Evolutionary conservation across 495 filamentous ascomycete species (phyloP), one percentile per base, ranked within the genome.

Genomic region (Astrocystis sublimbata): DNA sequence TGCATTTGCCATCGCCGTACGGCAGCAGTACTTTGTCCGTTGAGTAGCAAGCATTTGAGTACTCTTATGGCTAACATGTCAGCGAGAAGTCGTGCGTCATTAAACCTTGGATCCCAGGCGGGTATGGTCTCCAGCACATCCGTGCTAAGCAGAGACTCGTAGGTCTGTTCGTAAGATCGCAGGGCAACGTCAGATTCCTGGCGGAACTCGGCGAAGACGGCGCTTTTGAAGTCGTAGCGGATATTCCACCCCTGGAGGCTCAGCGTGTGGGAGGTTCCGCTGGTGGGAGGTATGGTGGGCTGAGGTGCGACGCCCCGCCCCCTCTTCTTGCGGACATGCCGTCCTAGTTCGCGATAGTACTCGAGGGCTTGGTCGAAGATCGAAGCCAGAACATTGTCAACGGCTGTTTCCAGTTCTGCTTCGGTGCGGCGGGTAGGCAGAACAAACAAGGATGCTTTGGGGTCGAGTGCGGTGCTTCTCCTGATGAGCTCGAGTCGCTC

Each of bases 141-240:
- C 6, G 86, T 75, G 26, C 87, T 85, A 57, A 97, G 84, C 19
- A 97, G 72, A 36, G 82, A 86, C 26, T 94, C 92, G 68, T 96
- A 92, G 6, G 92, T 91, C 68, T 86, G 86, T 66, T 92, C 89
- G 64, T 90, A 97, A 56, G 90, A 92, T 31, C 91, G 84, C 51
- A 87, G 78, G 0, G 93, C 92, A 30, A 83, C 86, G 67, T 96
- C 92, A 84, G 93, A 90, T 68, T 97, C 93, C 69, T 91, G 88
- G 12, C 93, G 85, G 63, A 92, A 96, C 70, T 96, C 92, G 33
- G 93, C 91, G 68, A 97, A 90, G 1, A 96, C 79, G 7, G 90
- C 93, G 28, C 91, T 82, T 68, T 97, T 97, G 77, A 93, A 92
- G 67, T 97, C 93, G 70, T 96, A 97, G 2, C 93, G 88, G 21